A percentile compares a stretch with the other conserved stretches of the same genome.
Conservation (phyloP, 2,329 filamentous ascomycete genomes). For the Fusarium proliferatum region DNA sequence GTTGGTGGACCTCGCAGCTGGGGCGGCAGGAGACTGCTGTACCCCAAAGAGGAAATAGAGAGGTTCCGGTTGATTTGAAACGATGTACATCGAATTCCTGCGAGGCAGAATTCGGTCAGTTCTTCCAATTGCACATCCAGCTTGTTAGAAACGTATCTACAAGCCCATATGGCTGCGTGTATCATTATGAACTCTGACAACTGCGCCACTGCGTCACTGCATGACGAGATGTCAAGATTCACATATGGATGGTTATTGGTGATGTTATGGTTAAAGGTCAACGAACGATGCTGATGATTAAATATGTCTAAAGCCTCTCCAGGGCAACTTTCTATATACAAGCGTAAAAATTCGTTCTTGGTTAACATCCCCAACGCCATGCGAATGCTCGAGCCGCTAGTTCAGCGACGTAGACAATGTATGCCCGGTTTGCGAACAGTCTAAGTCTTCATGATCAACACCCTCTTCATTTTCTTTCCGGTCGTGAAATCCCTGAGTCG, state of each 20-base stretch:
- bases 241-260: neutral
- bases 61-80: neutral
- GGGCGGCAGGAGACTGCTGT: conserved; percentile 65
- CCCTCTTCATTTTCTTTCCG: conserved; percentile 8
- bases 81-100: neutral
- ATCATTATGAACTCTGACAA: neutral
- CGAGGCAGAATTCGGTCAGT: neutral
- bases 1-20: conserved; percentile 59
- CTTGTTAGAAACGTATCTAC: neutral
- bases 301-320: conserved; percentile 47
- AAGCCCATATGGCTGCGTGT: neutral
- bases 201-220: neutral
- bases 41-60: conserved; percentile 55
- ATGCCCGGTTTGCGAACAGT: conserved; percentile 34
- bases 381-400: conserved; percentile 42
- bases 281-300: conserved; percentile 50
- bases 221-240: neutral
- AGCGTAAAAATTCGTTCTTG: conserved; percentile 45
- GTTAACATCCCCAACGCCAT: conserved; percentile 47
- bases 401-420: conserved; percentile 32
- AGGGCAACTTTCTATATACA: conserved; percentile 46
- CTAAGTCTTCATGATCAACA: conserved; percentile 41
- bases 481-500: conserved; percentile 17
- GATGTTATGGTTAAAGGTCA: conserved; percentile 9
- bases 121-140: neutral